Percentiles rank a stretch among this genome's conserved stretches.
Conservation (phyloP, 2,329 filamentous ascomycete species). For the Clonostachys rhizophaga region DNA sequence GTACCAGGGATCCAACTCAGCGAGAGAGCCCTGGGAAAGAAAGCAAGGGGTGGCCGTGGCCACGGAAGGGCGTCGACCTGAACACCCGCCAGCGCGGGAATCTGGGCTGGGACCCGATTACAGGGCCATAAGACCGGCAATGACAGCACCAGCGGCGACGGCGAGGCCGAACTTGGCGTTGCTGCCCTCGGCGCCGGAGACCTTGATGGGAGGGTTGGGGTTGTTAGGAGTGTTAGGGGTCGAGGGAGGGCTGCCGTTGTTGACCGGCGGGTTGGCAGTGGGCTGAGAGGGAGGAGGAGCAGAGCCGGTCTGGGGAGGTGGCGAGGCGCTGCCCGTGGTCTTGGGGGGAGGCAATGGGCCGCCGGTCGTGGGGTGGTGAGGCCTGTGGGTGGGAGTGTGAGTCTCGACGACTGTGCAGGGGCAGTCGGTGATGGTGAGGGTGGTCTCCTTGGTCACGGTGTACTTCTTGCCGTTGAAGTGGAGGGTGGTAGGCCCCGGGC, state of each 20-base stretch:
- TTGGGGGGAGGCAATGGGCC: not conserved
- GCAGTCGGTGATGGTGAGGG: constrained; percentile 50
- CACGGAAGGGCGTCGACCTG: no score
- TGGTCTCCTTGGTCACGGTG: constrained; percentile 48
- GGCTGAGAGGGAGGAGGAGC: not conserved
- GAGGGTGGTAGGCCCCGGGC: constrained; percentile 43
- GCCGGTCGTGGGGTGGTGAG: not conserved
- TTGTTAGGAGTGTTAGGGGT: not conserved
- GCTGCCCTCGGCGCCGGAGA: constrained; percentile 1
- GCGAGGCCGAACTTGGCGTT: constrained; percentile 1
- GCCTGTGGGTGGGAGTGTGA: constrained; percentile 8
- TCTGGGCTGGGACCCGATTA: not conserved
- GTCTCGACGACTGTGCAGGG: constrained; percentile 39
- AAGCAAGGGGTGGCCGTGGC: no score
- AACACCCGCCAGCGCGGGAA: no score
- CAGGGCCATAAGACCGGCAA: constrained; percentile 4
- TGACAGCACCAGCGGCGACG: constrained; percentile 3
- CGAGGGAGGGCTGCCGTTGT: not conserved
- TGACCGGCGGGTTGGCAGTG: no score
- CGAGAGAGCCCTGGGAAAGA: no score
- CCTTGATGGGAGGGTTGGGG: not conserved
- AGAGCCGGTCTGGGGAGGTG: not conserved
- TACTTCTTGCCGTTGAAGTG: constrained; percentile 45
- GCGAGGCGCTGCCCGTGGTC: not conserved
- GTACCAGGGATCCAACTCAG: no score